Percentiles rank a stretch among this genome's conserved stretches.
Evolutionary conservation across 768 basidiomycete species (phyloP).

Genomic region (Lactifluus hygrophoroides): DNA sequence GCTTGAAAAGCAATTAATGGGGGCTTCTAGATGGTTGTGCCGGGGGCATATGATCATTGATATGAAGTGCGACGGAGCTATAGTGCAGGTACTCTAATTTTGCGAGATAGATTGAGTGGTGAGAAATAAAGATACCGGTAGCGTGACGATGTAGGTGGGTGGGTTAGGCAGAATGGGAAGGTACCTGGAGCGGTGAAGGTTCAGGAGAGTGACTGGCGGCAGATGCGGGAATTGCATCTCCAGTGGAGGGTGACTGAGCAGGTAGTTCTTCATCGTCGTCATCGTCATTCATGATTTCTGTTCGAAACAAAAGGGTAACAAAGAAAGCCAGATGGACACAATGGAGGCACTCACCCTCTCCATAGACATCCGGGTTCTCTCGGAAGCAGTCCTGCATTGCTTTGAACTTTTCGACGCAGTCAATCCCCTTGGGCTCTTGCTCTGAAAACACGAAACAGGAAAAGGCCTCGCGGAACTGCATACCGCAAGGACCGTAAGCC

Average conservation of each 20-base stretch:
- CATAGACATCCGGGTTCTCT: constrained; percentile 92
- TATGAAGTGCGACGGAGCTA: constrained; percentile 7
- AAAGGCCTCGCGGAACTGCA: constrained; percentile 90
- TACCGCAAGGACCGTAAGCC: constrained; percentile 95
- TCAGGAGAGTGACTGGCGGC: background rate
- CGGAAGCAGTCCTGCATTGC: constrained; percentile 98
- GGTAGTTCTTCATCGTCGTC: constrained; percentile 14
- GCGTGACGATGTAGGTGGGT: background rate
- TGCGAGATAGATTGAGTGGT: constrained; percentile 18
- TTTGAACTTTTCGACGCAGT: constrained; percentile 97
- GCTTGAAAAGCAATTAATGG: background rate
- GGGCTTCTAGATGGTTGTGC: background rate
- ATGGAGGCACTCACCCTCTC: constrained; percentile 56
- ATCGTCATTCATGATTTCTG: constrained; percentile 19
- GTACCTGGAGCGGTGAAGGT: background rate
- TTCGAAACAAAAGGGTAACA: background rate
- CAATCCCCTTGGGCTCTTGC: constrained; percentile 92
- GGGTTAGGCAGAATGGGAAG: background rate
- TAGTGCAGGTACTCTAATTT: constrained; percentile 18
- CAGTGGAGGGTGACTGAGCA: background rate
- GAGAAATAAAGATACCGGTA: constrained; percentile 17
- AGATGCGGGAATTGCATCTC: background rate
- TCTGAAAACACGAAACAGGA: constrained; percentile 95
- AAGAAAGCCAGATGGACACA: background rate
- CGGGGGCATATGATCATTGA: background rate